phyloP scores from a whole-genome alignment of 1,139 yeast genomes.

The Yamadazyma triangularis region DNA sequence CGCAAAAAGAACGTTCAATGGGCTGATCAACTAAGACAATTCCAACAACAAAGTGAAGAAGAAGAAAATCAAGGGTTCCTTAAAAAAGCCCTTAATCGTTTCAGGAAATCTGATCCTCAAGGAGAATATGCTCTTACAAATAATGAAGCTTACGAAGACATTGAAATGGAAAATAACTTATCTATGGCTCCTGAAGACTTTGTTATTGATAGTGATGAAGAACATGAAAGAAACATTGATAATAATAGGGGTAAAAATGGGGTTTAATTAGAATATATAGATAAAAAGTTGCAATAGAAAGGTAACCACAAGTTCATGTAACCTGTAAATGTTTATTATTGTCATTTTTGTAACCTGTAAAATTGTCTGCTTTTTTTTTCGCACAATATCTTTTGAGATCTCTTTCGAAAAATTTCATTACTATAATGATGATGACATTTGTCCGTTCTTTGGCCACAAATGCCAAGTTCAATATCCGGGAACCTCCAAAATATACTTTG shows the following conservation, averaged over 20 bases:
- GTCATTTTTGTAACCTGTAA: no score
- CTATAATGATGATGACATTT: conserved; percentile 20
- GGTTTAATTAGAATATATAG: no score
- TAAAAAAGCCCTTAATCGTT: conserved; percentile 35
- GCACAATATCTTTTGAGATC: no score
- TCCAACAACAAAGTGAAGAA: conserved; percentile 28
- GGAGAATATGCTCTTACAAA: conserved; percentile 24
- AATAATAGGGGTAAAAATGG: no score
- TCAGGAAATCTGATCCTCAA: conserved; percentile 26
- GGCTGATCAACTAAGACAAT: conserved; percentile 47
- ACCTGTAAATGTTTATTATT: no score
- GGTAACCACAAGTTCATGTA: no score
- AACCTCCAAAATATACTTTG: conserved; percentile 72
- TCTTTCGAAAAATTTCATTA: no score
- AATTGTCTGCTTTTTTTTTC: no score
- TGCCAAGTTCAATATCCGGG: conserved; percentile 23
- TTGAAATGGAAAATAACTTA: conserved; percentile 14
- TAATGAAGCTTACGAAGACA: conserved; percentile 10
- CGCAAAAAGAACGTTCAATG: conserved; percentile 55
- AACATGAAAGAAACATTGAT: conserved; percentile 13
- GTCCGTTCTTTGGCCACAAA: conserved; percentile 32
- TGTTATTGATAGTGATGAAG: conserved; percentile 47
- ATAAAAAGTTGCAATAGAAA: no score
- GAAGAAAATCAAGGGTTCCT: conserved; percentile 25
- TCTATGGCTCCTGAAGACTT: conserved; percentile 17